Percentiles rank a stretch among this genome's conserved stretches.
These are phyloP conservation scores for Phialocephala subalpina DNA, from an alignment of 2,329 filamentous ascomycete species.

Conservation along the genomic window DNA sequence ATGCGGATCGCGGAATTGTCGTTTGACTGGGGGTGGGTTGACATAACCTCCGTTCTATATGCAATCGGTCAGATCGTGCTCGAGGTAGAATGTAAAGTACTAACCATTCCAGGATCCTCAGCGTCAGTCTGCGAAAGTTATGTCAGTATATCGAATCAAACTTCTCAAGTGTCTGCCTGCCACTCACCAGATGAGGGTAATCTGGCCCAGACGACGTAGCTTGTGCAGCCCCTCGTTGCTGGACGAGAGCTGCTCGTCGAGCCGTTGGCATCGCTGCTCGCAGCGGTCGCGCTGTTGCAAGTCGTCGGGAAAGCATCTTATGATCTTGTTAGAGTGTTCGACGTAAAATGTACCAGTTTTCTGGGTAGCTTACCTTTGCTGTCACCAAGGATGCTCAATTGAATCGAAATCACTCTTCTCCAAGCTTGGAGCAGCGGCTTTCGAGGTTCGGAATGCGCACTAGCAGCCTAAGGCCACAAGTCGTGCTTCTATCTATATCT, in stretches of 20 bases:
- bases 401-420: not conserved
- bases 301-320: conserved; percentile 69
- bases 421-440: not conserved
- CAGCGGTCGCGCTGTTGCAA: conserved; percentile 59
- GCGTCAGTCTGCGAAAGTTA: conserved; percentile 53
- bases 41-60: conserved; percentile 82
- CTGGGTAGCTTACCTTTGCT: not conserved
- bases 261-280: conserved; percentile 55
- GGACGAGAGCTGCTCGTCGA: conserved; percentile 60
- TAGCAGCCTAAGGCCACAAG: not conserved
- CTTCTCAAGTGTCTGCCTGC: not conserved
- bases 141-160: conserved; percentile 30
- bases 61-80: conserved; percentile 5
- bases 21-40: conserved; percentile 82
- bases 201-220: conserved; percentile 30
- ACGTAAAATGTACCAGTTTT: no score
- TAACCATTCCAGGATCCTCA: conserved; percentile 72
- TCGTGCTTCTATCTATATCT: not conserved
- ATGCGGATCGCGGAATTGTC: conserved; percentile 91
- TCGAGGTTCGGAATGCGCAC: not conserved
- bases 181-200: conserved; percentile 43
- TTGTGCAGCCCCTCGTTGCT: conserved; percentile 54
- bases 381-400: conserved; percentile 9
- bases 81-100: conserved; percentile 36
- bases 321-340: conserved; percentile 9